These are phyloP conservation scores for Chimonanthus praecox DNA, from an alignment of 164 flowering plant species.

Conservation along the genomic window DNA sequence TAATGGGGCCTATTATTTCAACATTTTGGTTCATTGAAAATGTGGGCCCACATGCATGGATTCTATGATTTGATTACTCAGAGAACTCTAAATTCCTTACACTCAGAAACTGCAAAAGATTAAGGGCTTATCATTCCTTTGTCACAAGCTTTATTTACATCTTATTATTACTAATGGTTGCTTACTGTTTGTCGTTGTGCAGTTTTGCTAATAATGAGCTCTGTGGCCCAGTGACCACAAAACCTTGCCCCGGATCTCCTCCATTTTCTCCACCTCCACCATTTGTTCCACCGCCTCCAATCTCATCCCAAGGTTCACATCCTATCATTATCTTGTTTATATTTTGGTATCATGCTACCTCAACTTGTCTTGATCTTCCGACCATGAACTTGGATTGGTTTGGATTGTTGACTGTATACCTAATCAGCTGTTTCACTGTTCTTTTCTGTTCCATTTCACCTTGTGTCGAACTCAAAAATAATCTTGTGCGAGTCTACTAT, in stretches of 20 bases:
- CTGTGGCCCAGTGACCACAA: slow-evolving; percentile 43
- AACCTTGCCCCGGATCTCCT: slow-evolving; percentile 81
- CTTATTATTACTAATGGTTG: not conserved
- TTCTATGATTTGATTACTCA: not conserved
- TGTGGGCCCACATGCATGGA: not conserved
- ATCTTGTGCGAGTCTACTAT: too few relatives aligned
- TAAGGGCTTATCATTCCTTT: not conserved
- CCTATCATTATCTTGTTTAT: not conserved
- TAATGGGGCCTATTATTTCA: not conserved
- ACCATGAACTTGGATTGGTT: not conserved
- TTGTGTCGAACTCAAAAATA: too few relatives aligned
- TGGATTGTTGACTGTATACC: not conserved
- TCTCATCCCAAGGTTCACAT: slow-evolving; percentile 49
- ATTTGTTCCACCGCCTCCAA: slow-evolving; percentile 69
- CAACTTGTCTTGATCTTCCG: not conserved
- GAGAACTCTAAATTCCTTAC: not conserved
- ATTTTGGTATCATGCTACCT: not conserved
- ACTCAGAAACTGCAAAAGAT: not conserved
- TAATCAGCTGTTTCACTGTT: too few relatives aligned
- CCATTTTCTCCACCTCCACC: slow-evolving; percentile 99
- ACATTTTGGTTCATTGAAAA: too few relatives aligned
- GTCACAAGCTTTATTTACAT: slow-evolving; percentile 26
- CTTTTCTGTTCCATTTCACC: too few relatives aligned
- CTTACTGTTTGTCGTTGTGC: slow-evolving; percentile 15
- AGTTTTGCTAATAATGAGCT: slow-evolving; percentile 78